Base-by-base conservation (phyloP, 2,329 filamentous ascomycete genomes). In the Fusarium austroafricanum region DNA sequence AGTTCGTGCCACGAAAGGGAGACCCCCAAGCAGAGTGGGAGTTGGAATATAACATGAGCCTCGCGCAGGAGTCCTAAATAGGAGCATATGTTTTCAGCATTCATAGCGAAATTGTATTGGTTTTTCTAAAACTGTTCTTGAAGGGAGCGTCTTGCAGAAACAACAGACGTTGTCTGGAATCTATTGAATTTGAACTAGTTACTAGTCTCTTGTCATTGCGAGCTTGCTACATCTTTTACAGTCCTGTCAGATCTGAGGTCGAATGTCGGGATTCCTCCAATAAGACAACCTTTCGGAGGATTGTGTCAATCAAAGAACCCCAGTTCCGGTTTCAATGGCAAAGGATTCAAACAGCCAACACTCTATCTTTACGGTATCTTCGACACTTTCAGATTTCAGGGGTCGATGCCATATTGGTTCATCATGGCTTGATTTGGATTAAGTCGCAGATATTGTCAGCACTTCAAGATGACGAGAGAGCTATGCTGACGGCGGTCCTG, bases 11-110 rank as follows among this genome's bases (percentile, higher is more conserved):
- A n/a, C 55, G 70, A 26, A 71, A 71, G 38, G 64, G 58, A 18
- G 70, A 71, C 17, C 43, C 69, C 10, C 40, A 68, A 49, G 70
- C 70, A 1, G 47, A 65, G 12, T 68, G 59, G 56, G 70, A 71
- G 28, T 39, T 71, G 47, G 66, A 71, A 38, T 71, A 64, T 9
- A 64, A 65, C 23, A 64, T 64, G 45, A 64, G 52, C 20, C 60
- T 64, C 2, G 37, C 60, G 10, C 33, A 28, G 9, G 61, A 65
- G 31, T 52, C 61, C n/a, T 39, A 21, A 20, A 21, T 6, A 4
- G 6, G 11, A 23, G 12, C 35, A 26, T 38, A 5, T 57, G 17
- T 31, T 37, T 45, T 40, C 12, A 37, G 15, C 6, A 33, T 17
- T 52, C 29, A 51, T 45, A 59, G 52, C 52, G 61, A 26, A 31